Percentiles rank a stretch among this genome's conserved stretches.
Conservation (phyloP, 257 asterid genomes). For the Solanum habrochaites region DNA sequence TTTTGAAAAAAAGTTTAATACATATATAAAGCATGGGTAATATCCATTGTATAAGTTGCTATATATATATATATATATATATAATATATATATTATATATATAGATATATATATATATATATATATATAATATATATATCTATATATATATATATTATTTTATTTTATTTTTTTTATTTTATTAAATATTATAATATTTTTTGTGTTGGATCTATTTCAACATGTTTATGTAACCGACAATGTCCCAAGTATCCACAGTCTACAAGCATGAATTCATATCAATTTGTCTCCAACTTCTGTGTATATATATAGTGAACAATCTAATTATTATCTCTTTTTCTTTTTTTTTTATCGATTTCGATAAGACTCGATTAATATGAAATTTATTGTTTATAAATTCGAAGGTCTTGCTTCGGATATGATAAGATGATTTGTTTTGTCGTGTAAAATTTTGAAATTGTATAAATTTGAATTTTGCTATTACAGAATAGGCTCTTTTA, state of each 20-base stretch:
- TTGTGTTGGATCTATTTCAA: not conserved
- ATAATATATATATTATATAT: too few species aligned
- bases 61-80: too few species aligned
- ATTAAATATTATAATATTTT: not conserved
- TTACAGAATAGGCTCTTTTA: too few species aligned
- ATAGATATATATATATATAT: too few species aligned
- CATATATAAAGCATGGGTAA: not conserved
- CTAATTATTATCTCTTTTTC: not conserved
- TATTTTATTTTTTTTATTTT: too few species aligned
- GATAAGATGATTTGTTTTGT: too few species aligned
- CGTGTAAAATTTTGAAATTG: not conserved
- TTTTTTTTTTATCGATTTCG: rapidly evolving
- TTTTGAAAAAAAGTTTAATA: not conserved
- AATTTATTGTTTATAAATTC: too few species aligned
- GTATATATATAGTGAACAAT: not conserved
- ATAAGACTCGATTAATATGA: not conserved
- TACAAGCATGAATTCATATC: not conserved
- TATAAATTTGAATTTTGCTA: too few species aligned
- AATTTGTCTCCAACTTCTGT: not conserved
- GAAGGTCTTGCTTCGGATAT: too few species aligned
- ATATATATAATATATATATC: too few species aligned
- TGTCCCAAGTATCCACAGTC: not conserved
- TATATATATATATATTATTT: too few species aligned
- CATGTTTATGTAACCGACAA: not conserved
- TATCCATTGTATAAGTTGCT: too few species aligned